phyloP scores from a whole-genome alignment of 1,284 basidiomycete genomes.

The Fomitopsis pinicola region DNA sequence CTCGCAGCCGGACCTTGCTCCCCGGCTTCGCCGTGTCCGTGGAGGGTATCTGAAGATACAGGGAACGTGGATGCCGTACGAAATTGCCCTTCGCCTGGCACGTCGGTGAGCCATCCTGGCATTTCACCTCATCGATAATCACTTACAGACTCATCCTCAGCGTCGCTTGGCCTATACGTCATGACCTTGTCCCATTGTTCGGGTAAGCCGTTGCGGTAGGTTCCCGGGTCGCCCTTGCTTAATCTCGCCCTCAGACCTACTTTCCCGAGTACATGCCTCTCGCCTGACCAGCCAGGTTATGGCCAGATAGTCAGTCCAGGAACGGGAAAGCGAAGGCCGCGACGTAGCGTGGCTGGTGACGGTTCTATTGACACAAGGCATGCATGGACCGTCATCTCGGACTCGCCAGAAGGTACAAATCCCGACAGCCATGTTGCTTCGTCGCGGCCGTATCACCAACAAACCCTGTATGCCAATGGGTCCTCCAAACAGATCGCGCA shows the following conservation, averaged over 20 bases:
- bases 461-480: conserved; percentile 12
- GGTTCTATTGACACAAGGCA: conserved; percentile 17
- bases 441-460: conserved; percentile 19
- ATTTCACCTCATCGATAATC: conserved; percentile 7
- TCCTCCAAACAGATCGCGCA: conserved; percentile 6
- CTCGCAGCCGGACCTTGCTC: conserved; percentile 79
- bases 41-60: conserved; percentile 88
- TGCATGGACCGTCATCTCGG: conserved; percentile 24
- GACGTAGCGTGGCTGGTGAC: conserved; percentile 37
- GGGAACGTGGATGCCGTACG: conserved; percentile 87
- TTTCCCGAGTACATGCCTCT: conserved; percentile 73
- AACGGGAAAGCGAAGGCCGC: conserved; percentile 56
- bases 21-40: conserved; percentile 74
- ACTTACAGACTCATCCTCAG: conserved; percentile 34
- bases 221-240: not conserved
- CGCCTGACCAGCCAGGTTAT: conserved; percentile 78
- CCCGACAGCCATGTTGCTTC: conserved; percentile 7
- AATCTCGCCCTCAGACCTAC: conserved; percentile 35
- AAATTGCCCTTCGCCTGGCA: conserved; percentile 73
- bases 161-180: conserved; percentile 85
- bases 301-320: conserved; percentile 69
- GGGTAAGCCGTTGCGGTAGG: conserved; percentile 44
- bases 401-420: conserved; percentile 4
- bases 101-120: conserved; percentile 51
- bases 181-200: conserved; percentile 78